A percentile compares a stretch with the other conserved stretches of the same genome.
Conservation (phyloP, 2,329 filamentous ascomycete species). For the Venturia nashicola region DNA sequence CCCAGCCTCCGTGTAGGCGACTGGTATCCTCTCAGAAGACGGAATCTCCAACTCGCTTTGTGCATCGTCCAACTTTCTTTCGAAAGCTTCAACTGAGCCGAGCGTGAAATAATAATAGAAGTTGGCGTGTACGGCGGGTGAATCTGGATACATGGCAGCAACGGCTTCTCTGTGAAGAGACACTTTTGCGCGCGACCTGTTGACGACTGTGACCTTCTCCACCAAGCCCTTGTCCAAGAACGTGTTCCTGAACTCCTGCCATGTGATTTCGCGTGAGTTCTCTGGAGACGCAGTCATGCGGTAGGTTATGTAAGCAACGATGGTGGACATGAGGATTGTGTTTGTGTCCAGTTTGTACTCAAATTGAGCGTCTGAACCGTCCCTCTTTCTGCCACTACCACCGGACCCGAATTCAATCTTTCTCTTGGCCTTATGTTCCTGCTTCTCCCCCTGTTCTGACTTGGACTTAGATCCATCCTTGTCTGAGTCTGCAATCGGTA, state of each 20-base stretch:
- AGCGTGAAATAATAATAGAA: conserved; percentile 92
- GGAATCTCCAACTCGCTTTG: conserved; percentile 83
- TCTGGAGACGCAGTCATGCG: conserved; percentile 54
- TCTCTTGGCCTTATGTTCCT: conserved; percentile 30
- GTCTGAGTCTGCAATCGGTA: conserved; percentile 20
- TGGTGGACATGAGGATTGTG: conserved; percentile 43
- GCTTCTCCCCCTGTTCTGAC: conserved; percentile 24
- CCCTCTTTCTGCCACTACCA: conserved; percentile 23
- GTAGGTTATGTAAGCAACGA: conserved; percentile 52
- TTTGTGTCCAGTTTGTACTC: conserved; percentile 43
- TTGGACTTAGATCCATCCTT: conserved; percentile 15
- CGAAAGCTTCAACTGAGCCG: conserved; percentile 86
- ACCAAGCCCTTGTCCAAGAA: conserved; percentile 95
- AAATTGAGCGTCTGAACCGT: conserved; percentile 24
- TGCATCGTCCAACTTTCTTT: conserved; percentile 75
- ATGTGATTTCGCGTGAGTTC: conserved; percentile 72
- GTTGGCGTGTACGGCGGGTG: conserved; percentile 51
- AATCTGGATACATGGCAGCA: conserved; percentile 62
- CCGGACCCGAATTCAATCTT: conserved; percentile 23
- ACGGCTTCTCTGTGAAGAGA: conserved; percentile 66
- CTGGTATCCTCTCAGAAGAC: conserved; percentile 76
- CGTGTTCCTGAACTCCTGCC: conserved; percentile 88
- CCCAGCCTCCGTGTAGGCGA: conserved; percentile 72
- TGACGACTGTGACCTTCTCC: conserved; percentile 76
- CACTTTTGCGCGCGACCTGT: conserved; percentile 66